Conservation (phyloP, 768 basidiomycete species). For the Naematelia encephala region DNA sequence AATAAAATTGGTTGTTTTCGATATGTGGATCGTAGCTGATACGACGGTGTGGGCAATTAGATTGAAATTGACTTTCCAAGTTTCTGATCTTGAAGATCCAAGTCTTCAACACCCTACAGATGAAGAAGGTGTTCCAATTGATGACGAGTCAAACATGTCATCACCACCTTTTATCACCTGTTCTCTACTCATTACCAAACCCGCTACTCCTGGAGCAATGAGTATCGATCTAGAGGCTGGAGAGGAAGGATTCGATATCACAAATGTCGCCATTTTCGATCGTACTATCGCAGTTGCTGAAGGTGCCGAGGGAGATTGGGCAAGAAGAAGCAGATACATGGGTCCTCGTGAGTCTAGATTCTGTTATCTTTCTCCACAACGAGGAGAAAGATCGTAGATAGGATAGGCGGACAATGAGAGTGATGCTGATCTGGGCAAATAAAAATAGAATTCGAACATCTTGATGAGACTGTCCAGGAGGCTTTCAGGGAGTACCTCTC, state of each 20-base stretch:
- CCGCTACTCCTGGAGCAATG: constrained; percentile 59
- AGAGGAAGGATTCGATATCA: constrained; percentile 58
- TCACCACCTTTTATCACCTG: constrained; percentile 64
- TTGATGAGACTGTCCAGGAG: constrained; percentile 81
- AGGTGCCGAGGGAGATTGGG: constrained; percentile 89
- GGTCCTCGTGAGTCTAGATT: constrained; percentile 67
- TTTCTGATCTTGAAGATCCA: constrained; percentile 70
- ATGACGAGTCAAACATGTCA: constrained; percentile 47
- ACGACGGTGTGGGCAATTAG: constrained; percentile 51
- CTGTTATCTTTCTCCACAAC: neutral
- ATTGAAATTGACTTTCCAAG: constrained; percentile 86
- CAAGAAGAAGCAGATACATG: constrained; percentile 82
- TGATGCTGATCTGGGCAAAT: too few species aligned
- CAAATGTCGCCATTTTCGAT: constrained; percentile 80
- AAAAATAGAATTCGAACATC: constrained; percentile 70
- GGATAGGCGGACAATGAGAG: too few species aligned
- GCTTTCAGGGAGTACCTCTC: constrained; percentile 85
- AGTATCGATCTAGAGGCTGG: constrained; percentile 53
- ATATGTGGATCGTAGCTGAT: too few species aligned
- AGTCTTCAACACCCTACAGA: constrained; percentile 53
- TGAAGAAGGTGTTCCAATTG: constrained; percentile 32
- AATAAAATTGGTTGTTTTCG: too few species aligned
- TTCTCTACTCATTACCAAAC: constrained; percentile 79
- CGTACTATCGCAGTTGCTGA: constrained; percentile 70
- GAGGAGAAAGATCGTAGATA: too few species aligned